A percentile compares a stretch with the other conserved stretches of the same genome.
Evolutionary conservation across 208 protist species (phyloP).

Genomic region (Angomonas ambiguus): DNA sequence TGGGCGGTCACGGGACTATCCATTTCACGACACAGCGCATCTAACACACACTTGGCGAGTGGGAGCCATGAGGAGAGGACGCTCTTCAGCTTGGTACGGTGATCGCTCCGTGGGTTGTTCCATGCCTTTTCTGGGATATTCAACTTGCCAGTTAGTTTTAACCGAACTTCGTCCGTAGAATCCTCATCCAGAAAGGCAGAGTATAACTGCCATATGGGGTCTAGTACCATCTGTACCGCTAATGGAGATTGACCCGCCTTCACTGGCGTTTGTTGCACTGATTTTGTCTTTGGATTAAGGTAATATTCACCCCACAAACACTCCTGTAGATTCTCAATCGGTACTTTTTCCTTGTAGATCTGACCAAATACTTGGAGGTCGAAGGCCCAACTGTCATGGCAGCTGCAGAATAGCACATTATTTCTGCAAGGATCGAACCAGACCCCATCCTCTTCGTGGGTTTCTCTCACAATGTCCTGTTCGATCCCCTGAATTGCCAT

Average conservation of each 20-base stretch:
- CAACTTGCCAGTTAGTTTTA: conserved; percentile 60
- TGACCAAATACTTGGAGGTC: conserved; percentile 85
- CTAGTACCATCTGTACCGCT: conserved; percentile 95
- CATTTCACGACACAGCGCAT: conserved; percentile 77
- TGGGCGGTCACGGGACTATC: conserved; percentile 90
- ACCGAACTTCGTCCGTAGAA: conserved; percentile 77
- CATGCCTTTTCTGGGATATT: conserved; percentile 59
- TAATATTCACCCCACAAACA: conserved; percentile 96
- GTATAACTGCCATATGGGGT: conserved; percentile 96
- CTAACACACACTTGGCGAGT: conserved; percentile 87
- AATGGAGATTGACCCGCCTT: conserved; percentile 84
- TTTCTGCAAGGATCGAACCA: conserved; percentile 96
- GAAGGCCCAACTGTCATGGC: conserved; percentile 92
- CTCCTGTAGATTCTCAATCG: conserved; percentile 58
- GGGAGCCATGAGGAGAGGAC: conserved; percentile 94
- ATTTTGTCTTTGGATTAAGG: conserved; percentile 93
- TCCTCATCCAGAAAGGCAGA: conserved; percentile 58
- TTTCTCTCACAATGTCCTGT: conserved; percentile 70
- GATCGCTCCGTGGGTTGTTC: conserved; percentile 71
- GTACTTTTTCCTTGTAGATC: conserved; percentile 90
- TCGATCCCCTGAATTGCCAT: conserved; percentile 79
- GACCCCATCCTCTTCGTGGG: conserved; percentile 78
- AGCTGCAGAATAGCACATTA: conserved; percentile 97
- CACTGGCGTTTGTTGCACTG: conserved; percentile 57
- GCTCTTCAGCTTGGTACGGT: conserved; percentile 66